Evolutionary conservation across 2,329 filamentous ascomycete genomes (phyloP).

Genomic region (Tympanopsis confertula): DNA sequence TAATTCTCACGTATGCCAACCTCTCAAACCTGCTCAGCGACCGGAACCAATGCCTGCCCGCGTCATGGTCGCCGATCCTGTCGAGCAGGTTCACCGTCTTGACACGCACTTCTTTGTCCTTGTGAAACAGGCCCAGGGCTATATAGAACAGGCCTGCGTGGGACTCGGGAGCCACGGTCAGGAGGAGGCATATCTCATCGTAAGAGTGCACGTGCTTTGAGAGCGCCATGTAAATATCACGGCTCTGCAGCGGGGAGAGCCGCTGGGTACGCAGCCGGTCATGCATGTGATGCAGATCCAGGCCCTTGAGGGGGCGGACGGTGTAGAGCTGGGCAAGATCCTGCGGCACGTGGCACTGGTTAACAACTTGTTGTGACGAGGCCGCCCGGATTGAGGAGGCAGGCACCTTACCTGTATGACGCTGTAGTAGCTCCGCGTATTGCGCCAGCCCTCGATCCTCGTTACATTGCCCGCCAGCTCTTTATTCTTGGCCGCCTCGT

Average conservation of each 20-base stretch:
- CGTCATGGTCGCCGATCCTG: conserved; percentile 73
- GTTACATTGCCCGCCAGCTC: conserved; percentile 87
- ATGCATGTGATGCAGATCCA: conserved; percentile 85
- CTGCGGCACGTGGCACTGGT: conserved; percentile 28
- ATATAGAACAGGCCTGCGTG: conserved; percentile 86
- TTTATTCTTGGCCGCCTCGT: conserved; percentile 67
- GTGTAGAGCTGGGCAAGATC: conserved; percentile 55
- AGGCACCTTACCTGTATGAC: conserved; percentile 63
- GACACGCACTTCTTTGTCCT: conserved; percentile 65
- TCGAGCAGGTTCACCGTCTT: conserved; percentile 72
- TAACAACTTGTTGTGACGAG: conserved; percentile 20
- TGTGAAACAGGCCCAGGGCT: conserved; percentile 83
- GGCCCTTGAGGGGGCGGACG: conserved; percentile 57
- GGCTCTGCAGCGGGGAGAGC: conserved; percentile 63
- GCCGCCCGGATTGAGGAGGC: conserved; percentile 8
- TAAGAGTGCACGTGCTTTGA: conserved; percentile 66
- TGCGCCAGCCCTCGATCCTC: conserved; percentile 92
- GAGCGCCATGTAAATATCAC: conserved; percentile 76
- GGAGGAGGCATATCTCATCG: conserved; percentile 72
- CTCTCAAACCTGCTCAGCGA: conserved; percentile 79
- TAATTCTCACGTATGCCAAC: conserved; percentile 67
- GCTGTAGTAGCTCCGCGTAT: conserved; percentile 87
- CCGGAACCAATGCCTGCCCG: conserved; percentile 86
- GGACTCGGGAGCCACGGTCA: conserved; percentile 72
- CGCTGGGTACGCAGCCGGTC: conserved; percentile 78